Percentiles rank a stretch among this genome's conserved stretches.
phyloP scores from a whole-genome alignment of 257 asterid genomes.

The Solanum sejunctum region DNA sequence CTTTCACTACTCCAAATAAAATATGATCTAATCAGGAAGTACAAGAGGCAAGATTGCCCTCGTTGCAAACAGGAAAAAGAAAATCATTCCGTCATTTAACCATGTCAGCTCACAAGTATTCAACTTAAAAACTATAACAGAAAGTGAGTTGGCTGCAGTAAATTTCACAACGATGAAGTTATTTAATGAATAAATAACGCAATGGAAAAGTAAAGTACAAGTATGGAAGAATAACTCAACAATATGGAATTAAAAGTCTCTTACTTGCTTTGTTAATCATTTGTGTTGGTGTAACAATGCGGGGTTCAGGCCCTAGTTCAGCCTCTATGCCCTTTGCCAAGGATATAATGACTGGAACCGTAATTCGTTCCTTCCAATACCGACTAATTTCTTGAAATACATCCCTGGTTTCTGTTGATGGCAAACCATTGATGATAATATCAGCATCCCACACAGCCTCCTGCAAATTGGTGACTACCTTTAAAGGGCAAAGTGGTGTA shows the following conservation, averaged over 20 bases:
- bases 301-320: conserved; percentile 59
- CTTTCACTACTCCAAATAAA: neutral
- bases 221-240: conserved; percentile 4
- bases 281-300: conserved; percentile 78
- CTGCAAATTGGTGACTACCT: conserved; percentile 85
- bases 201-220: neutral
- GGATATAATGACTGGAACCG: conserved; percentile 55
- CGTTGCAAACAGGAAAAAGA: neutral
- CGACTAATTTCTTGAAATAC: conserved; percentile 67
- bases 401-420: conserved; percentile 77
- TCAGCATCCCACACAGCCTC: conserved; percentile 98
- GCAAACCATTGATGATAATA: conserved; percentile 75
- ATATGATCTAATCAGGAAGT: neutral
- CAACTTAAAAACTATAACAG: neutral
- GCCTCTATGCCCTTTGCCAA: conserved; percentile 92
- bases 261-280: conserved; percentile 79
- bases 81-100: neutral
- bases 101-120: neutral
- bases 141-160: neutral
- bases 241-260: neutral
- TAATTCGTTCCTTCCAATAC: conserved; percentile 80
- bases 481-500: conserved; percentile 81
- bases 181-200: neutral
- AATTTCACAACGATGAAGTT: neutral
- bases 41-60: neutral